Base-by-base conservation (phyloP, 371 early-diverging fungal species). In the Mucor circinelloides region DNA sequence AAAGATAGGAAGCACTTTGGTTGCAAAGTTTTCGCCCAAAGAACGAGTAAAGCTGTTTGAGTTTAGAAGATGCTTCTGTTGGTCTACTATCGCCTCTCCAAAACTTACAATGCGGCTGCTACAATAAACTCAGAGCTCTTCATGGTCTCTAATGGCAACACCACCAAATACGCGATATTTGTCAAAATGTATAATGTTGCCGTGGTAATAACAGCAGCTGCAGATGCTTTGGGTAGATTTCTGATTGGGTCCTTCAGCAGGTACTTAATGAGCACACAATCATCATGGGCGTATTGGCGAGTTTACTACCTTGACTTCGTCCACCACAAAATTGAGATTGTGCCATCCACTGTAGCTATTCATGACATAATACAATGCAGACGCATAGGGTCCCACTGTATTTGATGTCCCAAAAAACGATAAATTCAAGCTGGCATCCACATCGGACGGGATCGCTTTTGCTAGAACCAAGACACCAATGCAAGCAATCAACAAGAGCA, bases 291-390 rank as follows among this genome's bases (percentile, higher is more conserved):
- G 15, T 30, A 25, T 36, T 7, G 23, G 15, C 2, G 25, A 6
- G 17, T 1, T 21, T 6, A n/a, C n/a, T 55, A 71, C 81, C 69
- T 79, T 79, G n/a, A 82, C 74, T 68, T 82, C 82, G 60, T 82
- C 82, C 44, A 77, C 31, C 27, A 79, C 65, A 30, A 64, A 75
- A 28, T 79, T 75, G 1, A 82, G 60, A 50, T 79, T 79, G 42
- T 82, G 76, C 72, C 76, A 82, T 0, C 82, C 82, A 36, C 79
- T 76, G 25, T 79, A 82, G 8, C 74, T 72, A 50, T 74, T 75
- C 73, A 78, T 76, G 0, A 79, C 79, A 73, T 75, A 82, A 48
- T 79, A 82, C 6, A 82, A 19, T 0, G 77, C 82, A 44, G 76
- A 75, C 6, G 82, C 82, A 75, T 82, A 82, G 10, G 82, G 76